These are phyloP conservation scores for Lineolata rhizophorae DNA, from an alignment of 495 filamentous ascomycete species.

Conservation along the genomic window DNA sequence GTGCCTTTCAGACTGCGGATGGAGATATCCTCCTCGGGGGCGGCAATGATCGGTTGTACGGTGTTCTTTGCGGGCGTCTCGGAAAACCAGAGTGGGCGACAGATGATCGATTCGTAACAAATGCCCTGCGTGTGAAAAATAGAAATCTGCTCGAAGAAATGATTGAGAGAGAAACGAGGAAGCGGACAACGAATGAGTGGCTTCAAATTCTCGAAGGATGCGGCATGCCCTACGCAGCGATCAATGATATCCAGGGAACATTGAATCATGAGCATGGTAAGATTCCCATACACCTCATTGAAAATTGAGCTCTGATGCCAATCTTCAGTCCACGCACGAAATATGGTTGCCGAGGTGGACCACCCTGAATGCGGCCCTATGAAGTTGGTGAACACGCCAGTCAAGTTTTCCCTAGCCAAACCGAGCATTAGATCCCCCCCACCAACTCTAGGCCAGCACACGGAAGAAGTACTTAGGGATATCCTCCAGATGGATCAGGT, in stretches of 20 bases:
- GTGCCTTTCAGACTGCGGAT: constrained; percentile 77
- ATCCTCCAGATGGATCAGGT: constrained; percentile 38
- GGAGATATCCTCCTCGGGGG: constrained; percentile 84
- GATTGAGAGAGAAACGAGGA: constrained; percentile 50
- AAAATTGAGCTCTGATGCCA: constrained; percentile 2
- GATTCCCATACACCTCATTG: background rate
- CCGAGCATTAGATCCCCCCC: constrained; percentile 62
- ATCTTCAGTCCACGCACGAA: constrained; percentile 43
- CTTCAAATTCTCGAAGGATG: constrained; percentile 66
- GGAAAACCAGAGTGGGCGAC: constrained; percentile 60
- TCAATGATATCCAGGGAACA: constrained; percentile 76
- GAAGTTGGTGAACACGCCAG: constrained; percentile 80
- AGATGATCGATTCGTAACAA: constrained; percentile 53
- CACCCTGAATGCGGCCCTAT: constrained; percentile 68
- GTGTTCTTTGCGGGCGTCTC: constrained; percentile 60
- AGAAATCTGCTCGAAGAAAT: constrained; percentile 50
- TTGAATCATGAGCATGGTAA: constrained; percentile 63
- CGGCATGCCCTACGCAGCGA: constrained; percentile 85
- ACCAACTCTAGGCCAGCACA: constrained; percentile 80
- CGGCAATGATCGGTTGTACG: constrained; percentile 81
- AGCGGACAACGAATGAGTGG: constrained; percentile 76
- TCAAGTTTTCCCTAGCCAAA: constrained; percentile 74
- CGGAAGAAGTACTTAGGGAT: constrained; percentile 55
- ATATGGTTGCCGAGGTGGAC: constrained; percentile 75
- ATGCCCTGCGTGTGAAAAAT: constrained; percentile 62